A percentile compares a stretch with the other conserved stretches of the same genome.
Conservation (phyloP, 257 asterid species). For the Schizonepeta tenuifolia region DNA sequence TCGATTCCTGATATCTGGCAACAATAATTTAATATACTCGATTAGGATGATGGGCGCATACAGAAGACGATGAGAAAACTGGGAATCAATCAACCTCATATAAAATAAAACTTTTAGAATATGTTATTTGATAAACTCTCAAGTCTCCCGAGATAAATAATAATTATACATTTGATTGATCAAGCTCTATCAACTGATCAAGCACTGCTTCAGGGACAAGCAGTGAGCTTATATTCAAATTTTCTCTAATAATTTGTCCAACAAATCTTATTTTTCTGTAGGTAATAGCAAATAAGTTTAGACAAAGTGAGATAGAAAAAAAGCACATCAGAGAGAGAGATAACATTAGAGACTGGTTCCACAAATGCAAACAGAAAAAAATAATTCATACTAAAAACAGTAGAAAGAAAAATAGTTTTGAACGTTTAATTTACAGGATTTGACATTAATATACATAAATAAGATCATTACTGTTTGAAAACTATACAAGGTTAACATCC, state of each 20-base stretch:
- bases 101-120: too few relatives aligned
- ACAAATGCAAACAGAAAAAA: neutral
- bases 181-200: too few relatives aligned
- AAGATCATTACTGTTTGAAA: neutral
- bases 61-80: neutral
- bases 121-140: too few relatives aligned
- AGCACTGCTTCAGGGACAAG: too few relatives aligned
- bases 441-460: neutral
- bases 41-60: conserved; percentile 21
- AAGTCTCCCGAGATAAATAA: too few relatives aligned
- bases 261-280: neutral
- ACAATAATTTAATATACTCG: conserved; percentile 1
- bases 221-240: neutral
- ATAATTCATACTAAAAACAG: neutral
- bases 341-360: neutral
- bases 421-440: neutral
- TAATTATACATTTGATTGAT: too few relatives aligned
- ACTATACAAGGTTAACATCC: neutral
- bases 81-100: neutral
- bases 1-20: conserved; percentile 73
- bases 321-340: neutral
- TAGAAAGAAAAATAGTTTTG: conserved; percentile 10
- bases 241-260: neutral
- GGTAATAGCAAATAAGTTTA: neutral
- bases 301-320: conserved; percentile 4